Conservation (phyloP, 805 yeast species). For the Myxozyma mucilagina region DNA sequence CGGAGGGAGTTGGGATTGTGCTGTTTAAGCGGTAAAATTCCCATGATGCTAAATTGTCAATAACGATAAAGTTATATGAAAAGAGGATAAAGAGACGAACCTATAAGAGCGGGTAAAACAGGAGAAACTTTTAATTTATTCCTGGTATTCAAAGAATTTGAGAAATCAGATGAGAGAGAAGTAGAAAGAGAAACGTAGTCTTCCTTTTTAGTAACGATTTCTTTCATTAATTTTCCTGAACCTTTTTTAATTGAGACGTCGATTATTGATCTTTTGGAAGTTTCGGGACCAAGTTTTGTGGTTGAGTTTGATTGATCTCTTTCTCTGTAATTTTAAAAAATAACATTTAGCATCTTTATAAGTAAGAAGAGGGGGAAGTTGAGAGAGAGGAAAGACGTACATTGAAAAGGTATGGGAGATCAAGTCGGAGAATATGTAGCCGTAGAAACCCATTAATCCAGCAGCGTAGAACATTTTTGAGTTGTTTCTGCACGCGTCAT, state of each 20-base stretch:
- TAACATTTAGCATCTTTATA: no score
- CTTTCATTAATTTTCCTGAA: constrained; percentile 36
- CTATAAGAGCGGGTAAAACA: constrained; percentile 48
- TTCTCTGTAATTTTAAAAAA: no score
- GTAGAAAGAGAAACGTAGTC: constrained; percentile 31
- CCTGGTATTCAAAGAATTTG: constrained; percentile 35
- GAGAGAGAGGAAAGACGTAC: constrained; percentile 36
- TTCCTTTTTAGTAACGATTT: constrained; percentile 36
- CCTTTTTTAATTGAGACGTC: constrained; percentile 39
- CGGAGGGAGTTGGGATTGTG: background rate
- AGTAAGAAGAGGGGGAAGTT: background rate
- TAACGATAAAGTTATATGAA: background rate
- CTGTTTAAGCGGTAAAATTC: constrained; percentile 38
- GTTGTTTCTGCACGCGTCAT: constrained; percentile 55
- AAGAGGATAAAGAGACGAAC: background rate
- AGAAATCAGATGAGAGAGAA: constrained; percentile 15
- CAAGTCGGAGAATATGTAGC: constrained; percentile 78
- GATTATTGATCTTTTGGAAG: constrained; percentile 47
- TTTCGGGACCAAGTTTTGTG: constrained; percentile 54
- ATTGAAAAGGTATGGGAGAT: constrained; percentile 53
- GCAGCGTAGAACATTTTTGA: constrained; percentile 68
- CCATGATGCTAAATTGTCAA: constrained; percentile 51
- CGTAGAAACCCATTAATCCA: constrained; percentile 76
- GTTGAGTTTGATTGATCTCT: constrained; percentile 51
- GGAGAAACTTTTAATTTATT: constrained; percentile 53